Base-by-base conservation (phyloP, 2,329 filamentous ascomycete species). In the Curvularia lunata region DNA sequence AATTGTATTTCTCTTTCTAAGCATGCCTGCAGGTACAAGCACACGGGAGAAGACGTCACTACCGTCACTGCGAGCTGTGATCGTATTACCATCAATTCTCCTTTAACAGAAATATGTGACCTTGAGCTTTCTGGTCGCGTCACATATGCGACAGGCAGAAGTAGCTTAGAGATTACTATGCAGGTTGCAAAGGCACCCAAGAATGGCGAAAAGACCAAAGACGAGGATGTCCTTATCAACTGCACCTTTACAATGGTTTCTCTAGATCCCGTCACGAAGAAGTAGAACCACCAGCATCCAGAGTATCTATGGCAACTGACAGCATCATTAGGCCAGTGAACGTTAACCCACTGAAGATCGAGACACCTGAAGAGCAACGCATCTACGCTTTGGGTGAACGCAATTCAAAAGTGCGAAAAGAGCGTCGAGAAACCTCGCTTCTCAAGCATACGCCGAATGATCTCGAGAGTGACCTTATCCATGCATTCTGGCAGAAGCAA, bases 231-330 rank as follows among this genome's bases (percentile, higher is more conserved):
- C 1, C 74, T 90, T 54, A 84, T 91, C 74, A 88, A 86, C n/a
- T 90, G 88, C 74, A 85, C 87, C 6, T 91, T 91, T 69, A 91
- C 89, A 0, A 91, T 92, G 89, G 89, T 91, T 0, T 90, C 88
- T 1, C 78, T 91, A 10, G 86, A 91, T 65, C 88, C 88, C 1
- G 78, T 69, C 4, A 91, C 88, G 1, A 90, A 88, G 75, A 88
- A 84, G 79, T 84, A 71, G 6, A 54, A n/a, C 34, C 10, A 3
- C 1, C 16, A 21, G 19, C 4, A 25, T 30, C 18, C 30, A 37
- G 4, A 1, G 1, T 21, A 28, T 55, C 10, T 18, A 41, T 13
- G 25, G n/a, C 18, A 1, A 30, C 52, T 56, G 21, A 59, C 37
- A 9, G 6, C 41, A 18, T 10, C 9, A 9, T 10, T 16, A 85